phyloP scores from a whole-genome alignment of 2,329 filamentous ascomycete genomes.

The Peltaster fructicola region DNA sequence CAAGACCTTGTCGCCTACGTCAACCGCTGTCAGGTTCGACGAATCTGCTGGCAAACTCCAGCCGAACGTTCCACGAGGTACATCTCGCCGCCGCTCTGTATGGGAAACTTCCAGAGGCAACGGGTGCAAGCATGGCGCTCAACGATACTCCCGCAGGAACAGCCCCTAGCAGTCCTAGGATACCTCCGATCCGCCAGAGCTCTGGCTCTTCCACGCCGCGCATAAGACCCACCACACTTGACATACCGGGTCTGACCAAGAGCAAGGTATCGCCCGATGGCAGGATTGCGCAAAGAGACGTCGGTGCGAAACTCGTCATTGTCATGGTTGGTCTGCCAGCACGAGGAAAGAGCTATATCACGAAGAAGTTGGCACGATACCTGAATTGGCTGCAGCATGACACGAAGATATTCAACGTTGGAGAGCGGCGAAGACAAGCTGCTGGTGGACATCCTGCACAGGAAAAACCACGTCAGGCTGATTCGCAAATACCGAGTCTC shows the following conservation, averaged over 20 bases:
- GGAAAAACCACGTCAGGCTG: slow-evolving; percentile 12
- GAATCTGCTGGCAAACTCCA: slow-evolving; percentile 1
- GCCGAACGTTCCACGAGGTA: too few species aligned
- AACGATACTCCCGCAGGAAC: slow-evolving; percentile 47
- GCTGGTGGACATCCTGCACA: slow-evolving; percentile 36
- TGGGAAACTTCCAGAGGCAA: slow-evolving; percentile 10
- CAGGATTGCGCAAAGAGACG: slow-evolving; percentile 79
- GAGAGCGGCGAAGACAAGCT: slow-evolving; percentile 69
- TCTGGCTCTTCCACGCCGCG: slow-evolving; percentile 63
- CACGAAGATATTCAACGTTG: slow-evolving; percentile 92
- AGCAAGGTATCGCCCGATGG: slow-evolving; percentile 93
- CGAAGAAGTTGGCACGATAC: slow-evolving; percentile 91
- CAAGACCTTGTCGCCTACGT: slow-evolving; percentile 10
- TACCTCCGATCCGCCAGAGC: slow-evolving; percentile 52
- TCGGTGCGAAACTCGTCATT: slow-evolving; percentile 90
- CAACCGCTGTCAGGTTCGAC: slow-evolving; percentile 1
- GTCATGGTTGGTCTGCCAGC: slow-evolving; percentile 96
- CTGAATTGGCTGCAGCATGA: slow-evolving; percentile 96
- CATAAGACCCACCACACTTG: slow-evolving; percentile 81
- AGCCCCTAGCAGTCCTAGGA: slow-evolving; percentile 40
- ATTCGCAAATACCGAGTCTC: slow-evolving; percentile 9
- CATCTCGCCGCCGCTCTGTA: slow-evolving; percentile 10
- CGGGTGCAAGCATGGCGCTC: slow-evolving; percentile 24
- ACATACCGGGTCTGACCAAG: slow-evolving; percentile 89
- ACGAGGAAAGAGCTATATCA: slow-evolving; percentile 94